phyloP scores from a whole-genome alignment of 192 early-diverging fungal genomes.

The Backusella macrospora region DNA sequence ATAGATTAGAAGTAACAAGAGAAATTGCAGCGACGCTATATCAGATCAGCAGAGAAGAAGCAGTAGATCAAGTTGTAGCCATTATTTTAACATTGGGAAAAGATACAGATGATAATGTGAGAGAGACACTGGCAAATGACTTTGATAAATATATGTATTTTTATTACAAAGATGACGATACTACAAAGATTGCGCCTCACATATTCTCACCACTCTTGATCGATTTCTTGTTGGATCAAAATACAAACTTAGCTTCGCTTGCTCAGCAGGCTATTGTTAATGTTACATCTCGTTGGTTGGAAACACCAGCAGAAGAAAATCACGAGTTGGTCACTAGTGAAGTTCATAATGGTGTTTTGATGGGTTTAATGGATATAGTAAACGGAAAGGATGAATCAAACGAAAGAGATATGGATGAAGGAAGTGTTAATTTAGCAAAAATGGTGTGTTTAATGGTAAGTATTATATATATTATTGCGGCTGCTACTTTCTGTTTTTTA shows the following conservation, averaged over 20 bases:
- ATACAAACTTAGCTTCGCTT: constrained; percentile 51
- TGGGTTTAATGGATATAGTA: constrained; percentile 44
- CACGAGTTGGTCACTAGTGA: constrained; percentile 50
- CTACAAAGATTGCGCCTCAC: constrained; percentile 39
- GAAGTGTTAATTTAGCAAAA: constrained; percentile 41
- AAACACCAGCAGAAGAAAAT: constrained; percentile 19
- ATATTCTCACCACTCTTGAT: constrained; percentile 49
- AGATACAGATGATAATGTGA: constrained; percentile 47
- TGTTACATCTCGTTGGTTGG: constrained; percentile 45
- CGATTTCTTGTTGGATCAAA: constrained; percentile 58
- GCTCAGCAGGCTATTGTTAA: constrained; percentile 49
- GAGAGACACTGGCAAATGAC: constrained; percentile 47
- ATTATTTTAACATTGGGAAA: constrained; percentile 39
- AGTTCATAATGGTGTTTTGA: constrained; percentile 52
- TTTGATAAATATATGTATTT: constrained; percentile 52
- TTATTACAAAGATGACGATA: constrained; percentile 35
- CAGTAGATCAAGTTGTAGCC: constrained; percentile 43
- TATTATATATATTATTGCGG: neutral
- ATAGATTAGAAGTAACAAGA: constrained; percentile 45
- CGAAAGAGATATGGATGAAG: constrained; percentile 34
- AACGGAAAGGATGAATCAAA: constrained; percentile 2
- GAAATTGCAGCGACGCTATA: constrained; percentile 42
- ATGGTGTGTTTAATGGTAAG: constrained; percentile 45
- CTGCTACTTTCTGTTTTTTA: neutral
- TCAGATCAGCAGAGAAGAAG: constrained; percentile 41